phyloP scores from a whole-genome alignment of 2,329 filamentous ascomycete species.

The Waltergamsia citrina region DNA sequence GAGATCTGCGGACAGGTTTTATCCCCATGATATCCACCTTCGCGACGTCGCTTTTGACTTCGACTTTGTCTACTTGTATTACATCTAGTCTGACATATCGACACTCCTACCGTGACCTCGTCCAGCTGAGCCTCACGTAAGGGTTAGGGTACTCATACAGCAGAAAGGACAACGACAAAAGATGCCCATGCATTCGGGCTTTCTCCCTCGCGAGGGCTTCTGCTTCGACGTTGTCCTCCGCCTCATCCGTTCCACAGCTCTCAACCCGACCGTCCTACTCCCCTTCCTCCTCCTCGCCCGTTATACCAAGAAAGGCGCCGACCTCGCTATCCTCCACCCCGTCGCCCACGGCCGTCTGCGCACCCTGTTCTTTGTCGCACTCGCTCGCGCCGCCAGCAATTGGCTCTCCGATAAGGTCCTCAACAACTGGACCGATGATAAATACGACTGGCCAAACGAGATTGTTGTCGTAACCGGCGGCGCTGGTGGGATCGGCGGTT shows the following conservation, averaged over 20 bases:
- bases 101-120: too few relatives aligned
- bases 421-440: slow-evolving; percentile 25
- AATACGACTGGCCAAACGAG: slow-evolving; percentile 58
- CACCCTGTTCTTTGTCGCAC: slow-evolving; percentile 18
- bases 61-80: too few relatives aligned
- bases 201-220: slow-evolving; percentile 48
- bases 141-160: too few relatives aligned
- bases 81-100: too few relatives aligned
- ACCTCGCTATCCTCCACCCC: slow-evolving; percentile 42
- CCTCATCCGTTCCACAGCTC: slow-evolving; percentile 47
- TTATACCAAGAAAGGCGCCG: slow-evolving; percentile 52
- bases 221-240: slow-evolving; percentile 49
- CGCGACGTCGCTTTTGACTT: too few relatives aligned
- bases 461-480: slow-evolving; percentile 69
- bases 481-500: slow-evolving; percentile 61
- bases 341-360: slow-evolving; percentile 37
- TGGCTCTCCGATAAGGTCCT: slow-evolving; percentile 21
- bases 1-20: too few relatives aligned
- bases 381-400: slow-evolving; percentile 15
- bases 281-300: slow-evolving; percentile 53
- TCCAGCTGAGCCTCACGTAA: too few relatives aligned
- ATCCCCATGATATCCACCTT: too few relatives aligned
- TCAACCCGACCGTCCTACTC: slow-evolving; percentile 57
- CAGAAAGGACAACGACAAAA: too few relatives aligned
- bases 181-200: slow-evolving; percentile 37